Evolutionary conservation across 2,329 filamentous ascomycete genomes (phyloP).

Genomic region (Nemania sp.): DNA sequence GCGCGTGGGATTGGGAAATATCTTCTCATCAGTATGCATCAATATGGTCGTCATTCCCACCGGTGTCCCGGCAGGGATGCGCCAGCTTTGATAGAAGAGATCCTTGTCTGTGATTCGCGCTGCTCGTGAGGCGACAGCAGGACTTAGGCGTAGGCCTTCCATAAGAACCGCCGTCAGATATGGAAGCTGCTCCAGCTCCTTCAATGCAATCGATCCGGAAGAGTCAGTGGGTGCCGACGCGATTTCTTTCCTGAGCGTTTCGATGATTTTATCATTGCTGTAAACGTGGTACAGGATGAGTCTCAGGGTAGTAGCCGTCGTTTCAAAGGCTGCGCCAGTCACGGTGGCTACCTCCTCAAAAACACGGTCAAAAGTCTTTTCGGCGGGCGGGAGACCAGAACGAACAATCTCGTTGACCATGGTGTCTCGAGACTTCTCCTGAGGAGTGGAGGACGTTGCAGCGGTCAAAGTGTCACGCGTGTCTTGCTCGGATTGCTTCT

Average conservation of each 20-base stretch:
- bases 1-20: slow-evolving; percentile 28
- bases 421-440: background rate
- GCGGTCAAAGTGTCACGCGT: background rate
- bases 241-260: background rate
- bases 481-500: background rate
- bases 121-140: background rate
- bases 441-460: background rate
- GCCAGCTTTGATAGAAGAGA: slow-evolving; percentile 31
- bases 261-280: background rate
- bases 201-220: background rate
- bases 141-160: slow-evolving; percentile 10
- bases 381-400: background rate
- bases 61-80: slow-evolving; percentile 36
- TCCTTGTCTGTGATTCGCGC: slow-evolving; percentile 43
- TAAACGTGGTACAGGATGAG: background rate
- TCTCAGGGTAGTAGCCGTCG: background rate
- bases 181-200: background rate
- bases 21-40: slow-evolving; percentile 32
- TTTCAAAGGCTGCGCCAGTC: background rate
- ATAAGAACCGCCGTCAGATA: background rate
- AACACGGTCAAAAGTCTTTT: background rate
- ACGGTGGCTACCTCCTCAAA: slow-evolving; percentile 6
- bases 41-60: slow-evolving; percentile 36
- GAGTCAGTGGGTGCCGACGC: background rate
- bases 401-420: background rate